These are phyloP conservation scores for Annona cherimola DNA, from an alignment of 164 flowering plant genomes.

Conservation along the genomic window DNA sequence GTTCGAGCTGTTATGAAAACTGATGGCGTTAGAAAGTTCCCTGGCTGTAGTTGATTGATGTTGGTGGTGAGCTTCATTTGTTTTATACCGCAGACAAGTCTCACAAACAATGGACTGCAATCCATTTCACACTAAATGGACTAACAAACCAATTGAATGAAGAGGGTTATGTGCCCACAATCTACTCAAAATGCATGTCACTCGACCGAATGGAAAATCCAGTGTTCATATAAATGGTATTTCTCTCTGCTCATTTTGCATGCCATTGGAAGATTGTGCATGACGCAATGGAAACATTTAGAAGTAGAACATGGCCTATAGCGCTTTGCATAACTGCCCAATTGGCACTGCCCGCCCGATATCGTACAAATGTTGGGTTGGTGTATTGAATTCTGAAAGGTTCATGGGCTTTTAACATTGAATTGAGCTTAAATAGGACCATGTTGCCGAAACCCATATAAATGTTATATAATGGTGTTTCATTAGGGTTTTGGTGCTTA, in stretches of 20 bases:
- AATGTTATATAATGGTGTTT: too few species aligned
- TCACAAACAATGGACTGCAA: slow-evolving; percentile 11
- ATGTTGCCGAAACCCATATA: too few species aligned
- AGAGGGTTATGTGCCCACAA: slow-evolving; percentile 21
- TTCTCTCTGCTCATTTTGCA: background rate
- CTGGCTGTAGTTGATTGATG: slow-evolving; percentile 29
- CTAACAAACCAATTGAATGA: slow-evolving; percentile 17
- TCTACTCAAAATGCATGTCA: background rate
- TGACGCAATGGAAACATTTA: too few species aligned
- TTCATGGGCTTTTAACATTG: too few species aligned
- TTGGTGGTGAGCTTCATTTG: slow-evolving; percentile 16
- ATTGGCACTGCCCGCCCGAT: too few species aligned
- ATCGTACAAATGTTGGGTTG: too few species aligned
- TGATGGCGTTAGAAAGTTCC: slow-evolving; percentile 20
- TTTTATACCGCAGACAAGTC: slow-evolving; percentile 24
- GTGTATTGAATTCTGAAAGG: too few species aligned
- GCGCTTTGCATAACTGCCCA: too few species aligned
- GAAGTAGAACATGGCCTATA: too few species aligned
- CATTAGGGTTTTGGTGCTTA: too few species aligned
- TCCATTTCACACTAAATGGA: slow-evolving; percentile 18
- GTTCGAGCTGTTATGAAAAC: slow-evolving; percentile 26
- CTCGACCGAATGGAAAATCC: background rate
- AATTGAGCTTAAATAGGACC: too few species aligned
- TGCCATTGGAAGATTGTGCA: too few species aligned
- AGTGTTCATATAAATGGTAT: background rate